Base-by-base conservation (phyloP, 139 green algal species). In the Astrephomene gubernaculifera region DNA sequence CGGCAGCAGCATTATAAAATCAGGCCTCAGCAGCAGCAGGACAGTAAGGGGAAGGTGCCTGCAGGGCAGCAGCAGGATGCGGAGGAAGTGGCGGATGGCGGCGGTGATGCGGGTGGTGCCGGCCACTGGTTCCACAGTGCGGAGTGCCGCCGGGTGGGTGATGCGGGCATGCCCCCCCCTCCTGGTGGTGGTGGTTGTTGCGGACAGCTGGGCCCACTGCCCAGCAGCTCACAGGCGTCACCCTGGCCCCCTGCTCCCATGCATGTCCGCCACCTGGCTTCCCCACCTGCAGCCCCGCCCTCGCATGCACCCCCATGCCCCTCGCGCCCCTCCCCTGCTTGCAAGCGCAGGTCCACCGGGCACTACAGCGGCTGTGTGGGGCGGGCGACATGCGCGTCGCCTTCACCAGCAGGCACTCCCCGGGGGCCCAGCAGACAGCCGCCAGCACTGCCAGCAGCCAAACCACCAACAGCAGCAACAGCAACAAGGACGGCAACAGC, bases 71-170 rank as follows among this genome's bases (percentile, higher is more conserved):
- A 14, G n/a, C 31, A 31, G 35, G 29, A 33, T 45, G 9, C 4
- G 61, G 60, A 60, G 41, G 4, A 2, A n/a, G 29, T 10, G 39
- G 17, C 14, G 3, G 57, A 41, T 0, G 39, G 31, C 12, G 38
- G 76, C 12, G 27, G 22, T 33, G n/a, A 45, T 29, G 41, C 17
- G 2, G 70, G 10, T 25, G 25, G 8, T 24, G 75, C 41, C 10
- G 14, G 43, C 14, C 57, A 38, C 21, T 83, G 76, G 76, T 83
- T 73, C 76, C 76, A 83, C 41, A 54, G 31, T 43, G 39, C 19
- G 14, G 76, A 61, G 14, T 83, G 76, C 76, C 12, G 57, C 2
- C 75, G 71, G 75, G 75, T 44, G 57, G 39, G 57, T 38, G 1
- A 17, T 12, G 49, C 12, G 49, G 49, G 49, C 12, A 57, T 57